Percentiles rank a stretch among this genome's conserved stretches.
Conservation (phyloP, 2,329 filamentous ascomycete genomes). For the Stachybotrys chlorohalonatus region DNA sequence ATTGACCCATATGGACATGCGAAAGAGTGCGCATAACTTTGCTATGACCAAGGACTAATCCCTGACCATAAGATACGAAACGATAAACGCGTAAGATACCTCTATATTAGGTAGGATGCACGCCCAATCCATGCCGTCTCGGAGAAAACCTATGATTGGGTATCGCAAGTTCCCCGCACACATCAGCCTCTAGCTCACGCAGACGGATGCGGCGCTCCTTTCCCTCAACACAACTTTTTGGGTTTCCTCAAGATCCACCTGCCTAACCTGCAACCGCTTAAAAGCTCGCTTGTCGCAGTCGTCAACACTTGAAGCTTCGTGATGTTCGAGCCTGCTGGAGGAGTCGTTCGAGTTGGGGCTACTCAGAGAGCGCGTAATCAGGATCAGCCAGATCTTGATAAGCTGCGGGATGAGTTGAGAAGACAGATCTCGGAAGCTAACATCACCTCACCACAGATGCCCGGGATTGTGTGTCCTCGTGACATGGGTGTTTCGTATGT, state of each 20-base stretch:
- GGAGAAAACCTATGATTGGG: no score
- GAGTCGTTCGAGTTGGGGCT: neutral
- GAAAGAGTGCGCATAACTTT: no score
- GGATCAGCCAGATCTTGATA: neutral
- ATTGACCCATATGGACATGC: no score
- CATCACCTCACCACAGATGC: neutral
- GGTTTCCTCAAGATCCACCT: neutral
- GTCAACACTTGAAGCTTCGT: neutral
- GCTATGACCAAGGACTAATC: no score
- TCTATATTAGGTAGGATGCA: no score
- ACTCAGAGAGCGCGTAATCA: neutral
- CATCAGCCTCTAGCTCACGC: no score
- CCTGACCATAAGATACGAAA: no score
- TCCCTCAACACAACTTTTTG: neutral
- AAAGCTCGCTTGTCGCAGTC: neutral
- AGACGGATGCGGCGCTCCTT: no score
- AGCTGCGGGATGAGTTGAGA: neutral
- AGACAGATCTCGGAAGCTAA: neutral
- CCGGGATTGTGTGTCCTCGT: neutral
- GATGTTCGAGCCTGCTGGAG: neutral
- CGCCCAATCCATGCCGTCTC: no score
- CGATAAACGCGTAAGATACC: no score
- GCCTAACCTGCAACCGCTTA: neutral
- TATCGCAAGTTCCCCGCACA: no score
- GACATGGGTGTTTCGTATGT: neutral